Evolutionary conservation across 2,329 filamentous ascomycete species (phyloP), one percentile per base, ranked within the genome.

Genomic region (Hypomyces perniciosus): DNA sequence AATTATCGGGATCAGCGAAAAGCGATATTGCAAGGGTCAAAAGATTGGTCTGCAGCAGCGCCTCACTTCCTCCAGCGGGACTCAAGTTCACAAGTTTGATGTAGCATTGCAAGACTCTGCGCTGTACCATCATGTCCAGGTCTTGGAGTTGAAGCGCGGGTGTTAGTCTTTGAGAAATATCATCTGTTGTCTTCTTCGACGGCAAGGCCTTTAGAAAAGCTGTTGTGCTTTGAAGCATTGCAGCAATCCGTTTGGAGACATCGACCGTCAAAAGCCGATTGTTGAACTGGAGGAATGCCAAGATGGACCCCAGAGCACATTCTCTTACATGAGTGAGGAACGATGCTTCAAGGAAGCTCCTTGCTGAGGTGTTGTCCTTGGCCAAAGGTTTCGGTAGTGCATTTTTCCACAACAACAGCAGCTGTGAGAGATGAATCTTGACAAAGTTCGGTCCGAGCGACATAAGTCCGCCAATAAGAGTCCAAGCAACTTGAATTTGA

Each of bases 401-500:
- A 67, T 97, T 99, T 69, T 96, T 96, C 93, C 93, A 99, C 6
- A 99, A 74, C 7, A 99, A 74, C 50, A 99, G 82, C 26, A 99
- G 77, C 64, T 99, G 93, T 2, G 91, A 92, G 6, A 99, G 78
- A 68, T 99, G 93, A 27, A 97, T 97, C 71, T 99, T 99, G 68
- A 97, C 92, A 67, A 99, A 99, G 67, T 96, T 97, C 4, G 93
- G 92, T 0, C 93, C 93, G 1, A 99, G 78, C 1, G 91, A 90
- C 92, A 97, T 97, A 49, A 99, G 73, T 0, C 95, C 93, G 35
- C 95, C 93, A 43, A 99, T 95, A 51, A 99, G 74, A 44, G 95
- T 95, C 92, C 93, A 99, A 5, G 93, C 93, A 2, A 99, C 91
- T 65, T 99, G 93, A 27, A 99, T 90, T 64, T 99, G 93, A 1